phyloP scores from a whole-genome alignment of 2,329 filamentous ascomycete species.

The Ceratocystis harringtonii region DNA sequence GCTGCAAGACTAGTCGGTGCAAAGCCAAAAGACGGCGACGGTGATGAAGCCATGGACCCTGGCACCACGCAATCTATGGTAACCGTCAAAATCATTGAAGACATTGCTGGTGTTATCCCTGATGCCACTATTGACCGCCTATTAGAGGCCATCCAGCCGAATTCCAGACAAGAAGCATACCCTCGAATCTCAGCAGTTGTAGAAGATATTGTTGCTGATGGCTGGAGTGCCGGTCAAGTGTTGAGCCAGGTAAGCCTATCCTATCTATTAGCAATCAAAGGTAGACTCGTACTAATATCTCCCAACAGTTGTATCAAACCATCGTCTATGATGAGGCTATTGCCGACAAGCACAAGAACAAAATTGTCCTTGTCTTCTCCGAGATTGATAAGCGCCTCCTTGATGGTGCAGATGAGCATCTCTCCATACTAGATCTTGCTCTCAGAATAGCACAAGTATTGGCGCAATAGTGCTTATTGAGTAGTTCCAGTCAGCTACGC shows the following conservation, averaged over 20 bases:
- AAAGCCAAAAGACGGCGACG: conserved; percentile 34
- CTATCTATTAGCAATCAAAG: not conserved
- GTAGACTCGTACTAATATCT: conserved; percentile 19
- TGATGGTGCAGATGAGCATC: conserved; percentile 88
- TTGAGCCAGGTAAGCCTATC: conserved; percentile 50
- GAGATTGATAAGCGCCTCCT: conserved; percentile 88
- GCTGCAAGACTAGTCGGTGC: conserved; percentile 78
- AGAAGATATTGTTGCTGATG: conserved; percentile 84
- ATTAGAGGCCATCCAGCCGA: conserved; percentile 60
- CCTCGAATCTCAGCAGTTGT: conserved; percentile 62
- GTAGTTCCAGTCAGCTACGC: too few relatives aligned
- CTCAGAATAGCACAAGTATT: conserved; percentile 67
- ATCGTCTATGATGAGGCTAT: conserved; percentile 75
- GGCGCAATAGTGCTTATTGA: conserved; percentile 24
- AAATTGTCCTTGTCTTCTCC: conserved; percentile 77
- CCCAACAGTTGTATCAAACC: conserved; percentile 55
- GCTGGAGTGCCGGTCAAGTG: conserved; percentile 88
- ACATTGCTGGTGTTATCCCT: conserved; percentile 92
- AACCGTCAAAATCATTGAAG: conserved; percentile 69
- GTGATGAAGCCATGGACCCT: conserved; percentile 47
- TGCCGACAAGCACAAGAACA: conserved; percentile 73
- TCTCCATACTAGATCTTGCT: conserved; percentile 73
- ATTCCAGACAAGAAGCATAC: conserved; percentile 49
- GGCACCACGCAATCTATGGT: conserved; percentile 39
- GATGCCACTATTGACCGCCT: conserved; percentile 54